Base-by-base conservation (phyloP, 345 rosid species). In the Eucalyptus curtisii region DNA sequence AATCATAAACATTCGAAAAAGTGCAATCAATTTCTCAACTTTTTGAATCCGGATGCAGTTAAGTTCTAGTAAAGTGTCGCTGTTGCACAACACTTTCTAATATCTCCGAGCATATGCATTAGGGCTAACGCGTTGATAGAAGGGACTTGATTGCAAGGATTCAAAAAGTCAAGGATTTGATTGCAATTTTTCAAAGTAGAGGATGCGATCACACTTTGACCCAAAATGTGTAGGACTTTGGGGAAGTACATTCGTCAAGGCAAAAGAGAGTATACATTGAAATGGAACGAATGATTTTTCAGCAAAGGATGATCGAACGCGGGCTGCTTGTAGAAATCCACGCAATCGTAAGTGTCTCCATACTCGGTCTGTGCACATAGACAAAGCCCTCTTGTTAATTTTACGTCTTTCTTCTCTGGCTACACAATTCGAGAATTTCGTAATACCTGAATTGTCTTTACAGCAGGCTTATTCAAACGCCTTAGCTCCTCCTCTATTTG, bases 401-500 rank as follows among this genome's bases (percentile, higher is more conserved):
- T 68, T 13, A 17, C 6, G 24, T 44, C 76, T 25, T 44, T 49
- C 44, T 17, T 31, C 50, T 22, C 30, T 27, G 3, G 13, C 19
- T 14, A 42, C 20, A 68, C 33, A 64, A 25, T 25, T 45, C 53
- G 64, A 5, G 57, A 31, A 52, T 50, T 11, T 17, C 53, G 4
- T 8, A 15, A 14, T 42, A 91, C 92, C 86, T 37, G 13, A 45
- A 92, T 86, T 7, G 92, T 86, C 31, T 80, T 90, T 25, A 90
- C 50, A 1, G 85, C 86, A 8, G 92, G 84, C 79, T 85, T 89
- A 57, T 91, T 91, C 8, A 89, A 16, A 71, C 80, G 86, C 47
- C 88, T 64, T 40, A 91, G 88, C 42, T 92, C 88, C 88, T 87
- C 89, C 88, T 92, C 90, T 6, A 92, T 87, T 80, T 91, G 89